Evolutionary conservation across 768 basidiomycete species (phyloP).

Genomic region (Lentinula sp.): DNA sequence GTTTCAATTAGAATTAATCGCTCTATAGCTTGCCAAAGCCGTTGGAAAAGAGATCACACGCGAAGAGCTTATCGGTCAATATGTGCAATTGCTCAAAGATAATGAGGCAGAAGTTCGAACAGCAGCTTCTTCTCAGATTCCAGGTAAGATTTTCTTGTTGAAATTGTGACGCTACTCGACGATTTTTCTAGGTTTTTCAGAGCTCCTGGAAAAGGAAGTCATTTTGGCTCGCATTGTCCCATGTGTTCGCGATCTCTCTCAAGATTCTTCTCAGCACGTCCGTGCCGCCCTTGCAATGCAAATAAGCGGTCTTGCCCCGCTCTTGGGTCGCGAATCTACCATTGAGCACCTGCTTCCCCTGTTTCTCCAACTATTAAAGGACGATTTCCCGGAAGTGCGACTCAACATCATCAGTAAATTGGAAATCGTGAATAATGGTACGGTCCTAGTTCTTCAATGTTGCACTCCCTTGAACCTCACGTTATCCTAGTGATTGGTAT

Average conservation of each 20-base stretch:
- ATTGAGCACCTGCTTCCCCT: conserved; percentile 95
- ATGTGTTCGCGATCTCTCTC: conserved; percentile 89
- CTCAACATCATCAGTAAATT: conserved; percentile 98
- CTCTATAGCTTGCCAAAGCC: conserved; percentile 74
- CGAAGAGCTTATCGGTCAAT: conserved; percentile 91
- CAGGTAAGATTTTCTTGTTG: conserved; percentile 49
- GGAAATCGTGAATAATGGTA: conserved; percentile 90
- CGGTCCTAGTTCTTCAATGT: conserved; percentile 13
- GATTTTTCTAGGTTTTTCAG: conserved; percentile 74
- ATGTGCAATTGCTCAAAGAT: conserved; percentile 91
- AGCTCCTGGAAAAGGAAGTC: conserved; percentile 88
- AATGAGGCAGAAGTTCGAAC: conserved; percentile 98
- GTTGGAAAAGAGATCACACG: conserved; percentile 87
- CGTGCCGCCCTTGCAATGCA: conserved; percentile 94
- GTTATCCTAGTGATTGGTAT: conserved; percentile 84
- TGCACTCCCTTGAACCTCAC: background rate
- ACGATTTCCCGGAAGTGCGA: conserved; percentile 97
- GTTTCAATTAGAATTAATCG: background rate
- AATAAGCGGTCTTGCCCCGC: conserved; percentile 92
- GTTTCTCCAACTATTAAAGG: conserved; percentile 94
- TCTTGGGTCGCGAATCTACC: conserved; percentile 89
- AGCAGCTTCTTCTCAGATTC: conserved; percentile 93
- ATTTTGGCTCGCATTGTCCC: conserved; percentile 91
- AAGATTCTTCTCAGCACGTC: conserved; percentile 94
- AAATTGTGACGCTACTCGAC: background rate